Percentiles rank a stretch among this genome's conserved stretches.
Evolutionary conservation across 2,329 filamentous ascomycete genomes (phyloP).

Genomic region (Penicillium sp.): DNA sequence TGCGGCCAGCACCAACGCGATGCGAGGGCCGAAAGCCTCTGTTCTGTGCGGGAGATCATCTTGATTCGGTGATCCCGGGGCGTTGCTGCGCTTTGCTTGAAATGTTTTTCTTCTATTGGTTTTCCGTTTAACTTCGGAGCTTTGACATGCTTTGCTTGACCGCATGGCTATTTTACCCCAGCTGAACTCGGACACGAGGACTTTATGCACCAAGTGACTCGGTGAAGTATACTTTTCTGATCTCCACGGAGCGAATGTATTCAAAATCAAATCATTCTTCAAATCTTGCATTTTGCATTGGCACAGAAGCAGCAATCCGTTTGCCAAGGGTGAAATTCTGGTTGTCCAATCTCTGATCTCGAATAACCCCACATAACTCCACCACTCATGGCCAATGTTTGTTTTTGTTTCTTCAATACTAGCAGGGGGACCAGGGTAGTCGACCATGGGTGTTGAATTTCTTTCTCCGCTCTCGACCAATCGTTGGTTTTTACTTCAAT

Average conservation of each 20-base stretch:
- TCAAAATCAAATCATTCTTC: neutral
- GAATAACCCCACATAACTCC: neutral
- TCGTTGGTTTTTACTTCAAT: neutral
- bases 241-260: neutral
- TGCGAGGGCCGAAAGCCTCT: neutral
- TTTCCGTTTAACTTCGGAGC: neutral
- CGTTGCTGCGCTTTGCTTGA: neutral
- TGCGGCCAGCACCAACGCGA: neutral
- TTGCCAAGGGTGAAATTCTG: neutral
- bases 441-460: too few species aligned
- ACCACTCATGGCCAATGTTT: slow-evolving; percentile 13
- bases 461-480: slow-evolving; percentile 1
- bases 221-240: neutral
- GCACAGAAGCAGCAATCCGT: neutral
- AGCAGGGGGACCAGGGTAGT: neutral
- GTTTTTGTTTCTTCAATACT: slow-evolving; percentile 15
- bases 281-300: neutral
- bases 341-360: neutral
- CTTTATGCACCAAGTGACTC: neutral
- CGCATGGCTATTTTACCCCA: slow-evolving; percentile 9
- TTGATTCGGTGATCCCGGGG: neutral
- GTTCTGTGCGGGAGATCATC: neutral
- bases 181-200: slow-evolving; percentile 9
- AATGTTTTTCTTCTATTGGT: neutral
- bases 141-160: slow-evolving; percentile 16